Base-by-base conservation (phyloP, 306 rosid species). In the Vigna angularis region DNA sequence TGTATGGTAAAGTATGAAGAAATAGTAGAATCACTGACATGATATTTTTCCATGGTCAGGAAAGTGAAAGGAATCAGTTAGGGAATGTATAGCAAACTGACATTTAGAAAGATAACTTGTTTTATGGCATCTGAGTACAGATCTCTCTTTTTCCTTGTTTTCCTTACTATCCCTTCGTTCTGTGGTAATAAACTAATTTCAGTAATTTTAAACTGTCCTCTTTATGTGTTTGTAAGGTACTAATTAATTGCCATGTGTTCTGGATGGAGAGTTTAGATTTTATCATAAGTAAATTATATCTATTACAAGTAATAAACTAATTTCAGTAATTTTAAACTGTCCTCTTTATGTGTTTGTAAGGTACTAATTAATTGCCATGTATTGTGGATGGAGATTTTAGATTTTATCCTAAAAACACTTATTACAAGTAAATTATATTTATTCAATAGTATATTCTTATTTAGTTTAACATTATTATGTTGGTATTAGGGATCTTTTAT, bases 21-120 rank as follows among this genome's bases (percentile, higher is more conserved):
- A 53, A 44, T 65, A 26, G 30, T 62, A 22, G 7, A 70, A 62
- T 45, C 59, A n/a, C 45, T 66, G 30, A 52, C 48, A 32, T 48
- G 56, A 26, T 2, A 44, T 52, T 22, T 9, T 71, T 22, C 17
- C 51, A 36, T 15, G 20, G 11, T 61, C 66, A 28, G 18, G 48
- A 59, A 74, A 74, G 36, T 17, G 70, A 74, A 61, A 42, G 52
- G 61, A 26, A 72, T 72, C 67, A 7, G 64, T 49, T 58, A 34
- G 20, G 36, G 22, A 40, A 6, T 48, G 36, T 7, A 48, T 11
- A 62, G 6, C 15, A 26, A 13, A 24, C 5, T 51, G 47, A 62
- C 34, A 51, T 62, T 20, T 61, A 6, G 78, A 50, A 62, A n/a
- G 58, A 50, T 62, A 50, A 24, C 36, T 62, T 11, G 38, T 34